A percentile compares a stretch with the other conserved stretches of the same genome.
phyloP scores from a whole-genome alignment of 163 green algal genomes.

The Scenedesmus sp. region DNA sequence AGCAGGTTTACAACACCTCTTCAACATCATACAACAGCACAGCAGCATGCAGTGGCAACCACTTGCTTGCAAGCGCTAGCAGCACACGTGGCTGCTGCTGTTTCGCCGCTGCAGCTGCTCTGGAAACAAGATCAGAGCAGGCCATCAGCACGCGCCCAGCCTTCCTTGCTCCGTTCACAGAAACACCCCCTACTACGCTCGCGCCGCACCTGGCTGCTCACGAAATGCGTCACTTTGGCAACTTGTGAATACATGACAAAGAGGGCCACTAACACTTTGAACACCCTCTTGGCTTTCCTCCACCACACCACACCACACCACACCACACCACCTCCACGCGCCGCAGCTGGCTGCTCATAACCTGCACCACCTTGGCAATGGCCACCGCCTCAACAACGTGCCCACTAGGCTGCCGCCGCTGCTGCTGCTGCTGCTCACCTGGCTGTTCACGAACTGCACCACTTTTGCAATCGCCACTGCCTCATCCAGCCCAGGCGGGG shows the following conservation, averaged over 20 bases:
- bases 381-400: constrained; percentile 89
- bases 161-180: too few relatives aligned
- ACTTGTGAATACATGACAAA: too few relatives aligned
- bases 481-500: constrained; percentile 95
- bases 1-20: neutral
- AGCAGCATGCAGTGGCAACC: too few relatives aligned
- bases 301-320: neutral
- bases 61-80: too few relatives aligned
- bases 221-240: too few relatives aligned
- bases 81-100: neutral
- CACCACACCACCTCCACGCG: neutral
- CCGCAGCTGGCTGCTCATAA: neutral
- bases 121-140: neutral
- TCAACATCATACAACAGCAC: too few relatives aligned
- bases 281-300: neutral
- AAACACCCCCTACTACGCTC: too few relatives aligned
- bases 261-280: too few relatives aligned
- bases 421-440: constrained; percentile 80
- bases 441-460: constrained; percentile 58
- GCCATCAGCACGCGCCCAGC: too few relatives aligned
- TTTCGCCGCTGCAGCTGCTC: neutral
- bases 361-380: too few relatives aligned
- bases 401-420: constrained; percentile 51
- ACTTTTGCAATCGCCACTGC: constrained; percentile 97
- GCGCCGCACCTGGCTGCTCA: too few relatives aligned